Percentiles rank a stretch among this genome's conserved stretches.
These are phyloP conservation scores for Alternaria sp. DNA, from an alignment of 2,329 filamentous ascomycete genomes.

Conservation along the genomic window DNA sequence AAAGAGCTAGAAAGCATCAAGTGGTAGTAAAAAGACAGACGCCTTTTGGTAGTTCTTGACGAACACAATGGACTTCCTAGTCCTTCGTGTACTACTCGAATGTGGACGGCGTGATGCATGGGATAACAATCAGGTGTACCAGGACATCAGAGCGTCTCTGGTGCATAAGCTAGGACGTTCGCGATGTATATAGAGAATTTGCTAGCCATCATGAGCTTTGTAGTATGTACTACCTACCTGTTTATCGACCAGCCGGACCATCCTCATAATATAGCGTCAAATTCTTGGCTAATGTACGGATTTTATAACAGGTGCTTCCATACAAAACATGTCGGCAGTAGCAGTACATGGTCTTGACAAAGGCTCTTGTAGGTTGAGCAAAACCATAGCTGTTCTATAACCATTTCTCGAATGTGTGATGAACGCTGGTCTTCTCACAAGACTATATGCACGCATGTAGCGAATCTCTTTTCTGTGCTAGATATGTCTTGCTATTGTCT, in stretches of 20 bases:
- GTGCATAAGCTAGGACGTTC: background rate
- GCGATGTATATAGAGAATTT: background rate
- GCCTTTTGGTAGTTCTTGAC: background rate
- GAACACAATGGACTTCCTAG: background rate
- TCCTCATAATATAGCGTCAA: background rate
- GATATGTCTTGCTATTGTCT: background rate
- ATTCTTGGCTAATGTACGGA: background rate
- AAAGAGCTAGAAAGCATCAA: conserved; percentile 13
- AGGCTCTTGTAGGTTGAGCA: background rate
- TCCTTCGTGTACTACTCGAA: background rate
- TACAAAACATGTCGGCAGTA: background rate
- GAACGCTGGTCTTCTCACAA: background rate
- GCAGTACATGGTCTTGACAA: background rate
- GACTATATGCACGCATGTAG: background rate
- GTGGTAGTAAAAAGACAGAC: background rate
- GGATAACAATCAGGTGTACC: background rate
- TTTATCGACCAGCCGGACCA: background rate
- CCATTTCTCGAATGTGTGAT: background rate
- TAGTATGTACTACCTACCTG: background rate
- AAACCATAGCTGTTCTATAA: background rate
- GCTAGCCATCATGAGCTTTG: background rate
- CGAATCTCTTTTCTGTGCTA: background rate
- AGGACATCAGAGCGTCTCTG: background rate
- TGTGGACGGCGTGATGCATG: background rate
- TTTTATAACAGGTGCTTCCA: background rate